Evolutionary conservation across 768 basidiomycete species (phyloP).

Genomic region (Podaxis sp.): DNA sequence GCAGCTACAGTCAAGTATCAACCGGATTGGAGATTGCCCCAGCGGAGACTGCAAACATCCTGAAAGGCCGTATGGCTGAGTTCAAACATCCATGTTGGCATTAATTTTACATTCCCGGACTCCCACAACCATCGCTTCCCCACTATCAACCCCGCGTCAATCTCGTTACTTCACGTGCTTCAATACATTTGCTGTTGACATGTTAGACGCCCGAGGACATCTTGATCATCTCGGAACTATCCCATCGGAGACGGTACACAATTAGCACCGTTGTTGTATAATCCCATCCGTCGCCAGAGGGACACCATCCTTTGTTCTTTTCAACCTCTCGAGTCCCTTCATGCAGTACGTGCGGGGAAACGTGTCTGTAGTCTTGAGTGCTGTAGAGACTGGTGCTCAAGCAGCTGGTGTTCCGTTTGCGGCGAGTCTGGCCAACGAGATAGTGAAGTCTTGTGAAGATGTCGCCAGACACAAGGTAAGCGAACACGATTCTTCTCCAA

Average conservation of each 20-base stretch:
- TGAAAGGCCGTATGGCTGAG: too few relatives aligned
- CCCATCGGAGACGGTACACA: neutral
- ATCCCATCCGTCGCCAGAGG: neutral
- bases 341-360: constrained; percentile 11
- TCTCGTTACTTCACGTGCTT: neutral
- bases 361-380: constrained; percentile 24
- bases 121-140: neutral
- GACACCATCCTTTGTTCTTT: neutral
- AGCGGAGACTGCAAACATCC: too few relatives aligned
- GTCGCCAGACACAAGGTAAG: constrained; percentile 50
- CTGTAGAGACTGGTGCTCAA: constrained; percentile 41
- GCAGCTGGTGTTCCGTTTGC: constrained; percentile 46
- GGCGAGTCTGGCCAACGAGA: constrained; percentile 42
- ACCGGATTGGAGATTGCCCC: too few relatives aligned
- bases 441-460: constrained; percentile 43
- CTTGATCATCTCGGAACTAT: neutral
- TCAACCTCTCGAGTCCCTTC: neutral
- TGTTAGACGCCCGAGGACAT: neutral
- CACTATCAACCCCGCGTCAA: neutral
- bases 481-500: neutral
- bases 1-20: too few relatives aligned
- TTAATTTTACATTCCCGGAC: neutral
- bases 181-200: neutral
- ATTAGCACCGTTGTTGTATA: neutral
- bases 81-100: neutral